Evolutionary conservation across 192 early-diverging fungal species (phyloP), one percentile per base, ranked within the genome.

Genomic region (Kickxella alabastrina): DNA sequence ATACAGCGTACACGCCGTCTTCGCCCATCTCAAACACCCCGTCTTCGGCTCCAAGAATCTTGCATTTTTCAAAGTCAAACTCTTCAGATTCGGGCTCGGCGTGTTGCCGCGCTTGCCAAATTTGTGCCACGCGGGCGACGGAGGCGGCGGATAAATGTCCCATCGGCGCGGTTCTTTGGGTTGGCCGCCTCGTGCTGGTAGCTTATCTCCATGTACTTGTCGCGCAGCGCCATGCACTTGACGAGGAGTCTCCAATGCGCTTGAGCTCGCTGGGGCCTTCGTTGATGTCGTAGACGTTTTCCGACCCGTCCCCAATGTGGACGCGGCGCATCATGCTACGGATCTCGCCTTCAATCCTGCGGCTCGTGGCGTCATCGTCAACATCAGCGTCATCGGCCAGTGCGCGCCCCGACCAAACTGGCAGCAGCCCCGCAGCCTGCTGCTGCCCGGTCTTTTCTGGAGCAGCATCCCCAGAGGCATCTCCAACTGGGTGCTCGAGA

Each of bases 111-210:
- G 63, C 41, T 66, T 59, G 28, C 49, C 14, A 43, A 56, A 75
- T 48, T 75, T 62, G 57, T 50, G 79, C 86, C 89, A 92, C 1
- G 82, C 81, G 10, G 87, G 85, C 2, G 78, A 68, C 0, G 93
- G 90, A 4, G 92, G 87, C 10, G 83, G 77, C 28, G 95, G 95
- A 62, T 93, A 95, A 38, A 95, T 88, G 1, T 83, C 62, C 89
- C 89, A 97, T 18, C 76, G 78, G 17, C 78, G 1, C 43, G 36
- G 71, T 97, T 90, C 32, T 85, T 87, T 23, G 92, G 95, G 56
- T 95, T 94, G 49, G 90, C 92, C 3, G 77, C 79, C 10, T 82
- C 70, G 26, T 80, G 69, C 68, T 97, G 95, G 10, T 67, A 60
- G 10, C 82, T 85, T 10, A 70, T 42, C 24, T 49, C 44, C 85